Evolutionary conservation across 1,284 basidiomycete species (phyloP).

Genomic region (Cerioporus squamosus): DNA sequence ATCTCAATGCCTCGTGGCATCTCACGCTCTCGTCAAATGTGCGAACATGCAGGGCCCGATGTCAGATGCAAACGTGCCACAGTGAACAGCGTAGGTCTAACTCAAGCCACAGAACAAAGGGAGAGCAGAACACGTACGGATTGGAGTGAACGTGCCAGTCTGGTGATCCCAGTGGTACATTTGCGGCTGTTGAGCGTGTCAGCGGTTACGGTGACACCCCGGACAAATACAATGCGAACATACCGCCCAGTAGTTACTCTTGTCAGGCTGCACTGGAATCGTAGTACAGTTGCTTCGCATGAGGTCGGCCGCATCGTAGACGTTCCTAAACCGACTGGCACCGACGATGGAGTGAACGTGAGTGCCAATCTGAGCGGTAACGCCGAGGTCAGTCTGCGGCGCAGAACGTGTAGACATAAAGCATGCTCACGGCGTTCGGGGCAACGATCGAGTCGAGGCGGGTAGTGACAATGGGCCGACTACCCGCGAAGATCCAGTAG

Average conservation of each 20-base stretch:
- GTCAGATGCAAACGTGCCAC: no score
- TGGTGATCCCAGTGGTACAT: slow-evolving; percentile 13
- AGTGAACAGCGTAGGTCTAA: neutral
- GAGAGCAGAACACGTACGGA: slow-evolving; percentile 4
- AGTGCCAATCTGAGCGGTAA: slow-evolving; percentile 16
- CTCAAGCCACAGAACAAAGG: neutral
- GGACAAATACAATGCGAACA: neutral
- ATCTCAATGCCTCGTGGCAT: no score
- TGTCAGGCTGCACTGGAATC: slow-evolving; percentile 29
- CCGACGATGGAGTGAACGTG: slow-evolving; percentile 36
- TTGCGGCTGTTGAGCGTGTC: slow-evolving; percentile 7
- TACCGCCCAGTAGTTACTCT: slow-evolving; percentile 35
- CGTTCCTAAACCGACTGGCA: slow-evolving; percentile 27
- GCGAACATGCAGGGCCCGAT: neutral
- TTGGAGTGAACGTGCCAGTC: slow-evolving; percentile 11
- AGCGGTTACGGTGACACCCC: neutral
- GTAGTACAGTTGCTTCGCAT: slow-evolving; percentile 30
- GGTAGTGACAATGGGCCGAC: slow-evolving; percentile 27
- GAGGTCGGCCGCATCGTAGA: slow-evolving; percentile 26
- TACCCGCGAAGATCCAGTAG: slow-evolving; percentile 31
- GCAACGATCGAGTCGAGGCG: slow-evolving; percentile 36
- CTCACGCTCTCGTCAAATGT: neutral
- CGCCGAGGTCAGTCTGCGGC: neutral
- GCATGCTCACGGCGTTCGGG: slow-evolving; percentile 24
- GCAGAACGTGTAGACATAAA: neutral